Evolutionary conservation across 495 filamentous ascomycete genomes (phyloP).

Genomic region (Amorphotheca resinae): DNA sequence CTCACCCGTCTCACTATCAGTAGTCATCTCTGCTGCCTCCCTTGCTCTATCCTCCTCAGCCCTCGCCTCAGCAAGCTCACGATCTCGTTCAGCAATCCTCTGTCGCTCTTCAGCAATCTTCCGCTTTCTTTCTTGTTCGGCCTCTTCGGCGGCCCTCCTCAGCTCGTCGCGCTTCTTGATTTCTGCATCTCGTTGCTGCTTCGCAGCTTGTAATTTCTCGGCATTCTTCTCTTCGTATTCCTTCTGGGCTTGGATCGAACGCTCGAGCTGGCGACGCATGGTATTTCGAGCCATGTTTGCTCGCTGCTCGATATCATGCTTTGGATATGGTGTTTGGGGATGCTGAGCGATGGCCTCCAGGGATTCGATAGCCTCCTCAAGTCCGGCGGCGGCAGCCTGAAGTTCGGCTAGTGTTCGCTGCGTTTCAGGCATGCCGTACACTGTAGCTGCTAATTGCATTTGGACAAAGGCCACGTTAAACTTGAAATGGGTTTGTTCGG

Average conservation of each 20-base stretch:
- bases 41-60: conserved; percentile 58
- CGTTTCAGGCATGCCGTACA: conserved; percentile 60
- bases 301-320: conserved; percentile 79
- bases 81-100: conserved; percentile 61
- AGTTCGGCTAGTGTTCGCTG: conserved; percentile 63
- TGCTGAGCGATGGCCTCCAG: conserved; percentile 69
- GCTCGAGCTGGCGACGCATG: conserved; percentile 78
- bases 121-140: conserved; percentile 54
- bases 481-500: conserved; percentile 77
- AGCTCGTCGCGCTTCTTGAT: conserved; percentile 60
- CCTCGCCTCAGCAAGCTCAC: conserved; percentile 54
- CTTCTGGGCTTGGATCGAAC: conserved; percentile 66
- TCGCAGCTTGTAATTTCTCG: conserved; percentile 62
- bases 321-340: conserved; percentile 82
- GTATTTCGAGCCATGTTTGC: conserved; percentile 95
- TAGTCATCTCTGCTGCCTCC: conserved; percentile 59
- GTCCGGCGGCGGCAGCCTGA: conserved; percentile 53
- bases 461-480: conserved; percentile 98
- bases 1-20: conserved; percentile 65
- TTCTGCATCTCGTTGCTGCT: conserved; percentile 65
- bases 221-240: conserved; percentile 94
- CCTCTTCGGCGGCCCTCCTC: conserved; percentile 48
- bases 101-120: conserved; percentile 74
- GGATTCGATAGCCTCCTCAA: conserved; percentile 76
- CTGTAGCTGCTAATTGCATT: conserved; percentile 73